Evolutionary conservation across 108 stramenopile species (phyloP).

Genomic region (Cyclotella atomus): DNA sequence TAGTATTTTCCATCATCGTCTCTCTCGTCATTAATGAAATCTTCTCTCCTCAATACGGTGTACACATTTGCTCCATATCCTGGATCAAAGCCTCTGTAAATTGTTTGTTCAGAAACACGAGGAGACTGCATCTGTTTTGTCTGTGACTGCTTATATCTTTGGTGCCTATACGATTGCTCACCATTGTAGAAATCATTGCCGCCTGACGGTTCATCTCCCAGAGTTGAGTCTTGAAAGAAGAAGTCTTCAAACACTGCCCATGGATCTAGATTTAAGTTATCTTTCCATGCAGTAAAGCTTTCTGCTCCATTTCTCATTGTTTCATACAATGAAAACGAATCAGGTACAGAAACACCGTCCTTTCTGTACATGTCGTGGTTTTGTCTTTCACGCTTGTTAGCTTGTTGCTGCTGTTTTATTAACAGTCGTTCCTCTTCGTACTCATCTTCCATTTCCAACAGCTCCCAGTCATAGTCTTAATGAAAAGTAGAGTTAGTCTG

Average conservation of each 20-base stretch:
- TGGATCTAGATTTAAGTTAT: constrained; percentile 63
- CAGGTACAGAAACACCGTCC: constrained; percentile 8
- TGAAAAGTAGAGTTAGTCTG: not conserved
- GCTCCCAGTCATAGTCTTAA: constrained; percentile 71
- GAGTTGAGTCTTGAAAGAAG: constrained; percentile 60
- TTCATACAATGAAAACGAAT: constrained; percentile 38
- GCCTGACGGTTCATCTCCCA: constrained; percentile 2
- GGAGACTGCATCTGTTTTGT: constrained; percentile 16
- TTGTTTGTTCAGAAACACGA: constrained; percentile 44
- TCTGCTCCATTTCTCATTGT: constrained; percentile 40
- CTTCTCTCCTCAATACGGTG: constrained; percentile 47
- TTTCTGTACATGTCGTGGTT: not conserved
- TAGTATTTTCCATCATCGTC: constrained; percentile 42
- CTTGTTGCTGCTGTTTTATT: constrained; percentile 9
- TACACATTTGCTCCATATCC: constrained; percentile 29
- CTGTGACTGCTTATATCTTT: constrained; percentile 12
- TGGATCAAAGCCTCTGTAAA: constrained; percentile 40
- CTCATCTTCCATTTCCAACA: constrained; percentile 54
- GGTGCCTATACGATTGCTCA: constrained; percentile 20
- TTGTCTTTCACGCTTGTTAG: constrained; percentile 12
- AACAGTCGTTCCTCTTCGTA: constrained; percentile 37
- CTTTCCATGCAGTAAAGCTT: constrained; percentile 46
- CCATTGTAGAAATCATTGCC: constrained; percentile 3
- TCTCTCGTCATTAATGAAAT: constrained; percentile 24
- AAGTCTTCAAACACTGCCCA: constrained; percentile 71